phyloP scores from a whole-genome alignment of 176 grass and related monocot species.

The Tillandsia leiboldiana region DNA sequence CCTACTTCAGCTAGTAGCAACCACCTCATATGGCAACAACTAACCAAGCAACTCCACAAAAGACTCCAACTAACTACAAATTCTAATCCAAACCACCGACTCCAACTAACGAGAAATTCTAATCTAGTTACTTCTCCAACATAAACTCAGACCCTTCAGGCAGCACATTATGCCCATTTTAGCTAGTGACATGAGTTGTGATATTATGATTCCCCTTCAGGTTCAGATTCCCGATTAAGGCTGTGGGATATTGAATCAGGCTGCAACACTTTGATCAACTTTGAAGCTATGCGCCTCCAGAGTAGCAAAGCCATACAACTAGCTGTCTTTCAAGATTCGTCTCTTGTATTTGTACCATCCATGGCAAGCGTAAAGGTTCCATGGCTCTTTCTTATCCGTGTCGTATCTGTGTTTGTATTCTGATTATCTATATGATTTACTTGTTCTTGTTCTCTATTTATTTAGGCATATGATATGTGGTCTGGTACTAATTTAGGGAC shows the following conservation, averaged over 20 bases:
- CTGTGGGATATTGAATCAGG: slow-evolving; percentile 93
- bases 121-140: too few relatives aligned
- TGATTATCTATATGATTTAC: slow-evolving; percentile 9
- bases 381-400: slow-evolving; percentile 12
- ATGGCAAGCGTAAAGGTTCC: slow-evolving; percentile 79
- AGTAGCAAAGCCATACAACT: slow-evolving; percentile 67
- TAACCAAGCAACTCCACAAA: too few relatives aligned
- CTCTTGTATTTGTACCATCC: slow-evolving; percentile 78
- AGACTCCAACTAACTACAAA: too few relatives aligned
- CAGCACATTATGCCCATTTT: too few relatives aligned
- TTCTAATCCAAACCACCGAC: too few relatives aligned
- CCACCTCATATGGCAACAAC: too few relatives aligned
- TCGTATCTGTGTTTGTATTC: neutral
- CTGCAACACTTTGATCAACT: slow-evolving; percentile 71
- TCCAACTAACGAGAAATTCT: too few relatives aligned
- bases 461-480: slow-evolving; percentile 74
- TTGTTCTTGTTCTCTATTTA: slow-evolving; percentile 3
- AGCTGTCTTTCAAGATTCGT: slow-evolving; percentile 55
- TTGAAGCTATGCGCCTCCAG: slow-evolving; percentile 71
- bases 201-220: slow-evolving; percentile 32
- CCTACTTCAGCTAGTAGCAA: too few relatives aligned
- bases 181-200: too few relatives aligned
- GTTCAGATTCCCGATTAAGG: slow-evolving; percentile 89
- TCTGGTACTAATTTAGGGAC: slow-evolving; percentile 48
- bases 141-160: too few relatives aligned